These are phyloP conservation scores for Mesembryanthemum crystallinum DNA, from an alignment of 148 eudicot genomes.

Conservation along the genomic window DNA sequence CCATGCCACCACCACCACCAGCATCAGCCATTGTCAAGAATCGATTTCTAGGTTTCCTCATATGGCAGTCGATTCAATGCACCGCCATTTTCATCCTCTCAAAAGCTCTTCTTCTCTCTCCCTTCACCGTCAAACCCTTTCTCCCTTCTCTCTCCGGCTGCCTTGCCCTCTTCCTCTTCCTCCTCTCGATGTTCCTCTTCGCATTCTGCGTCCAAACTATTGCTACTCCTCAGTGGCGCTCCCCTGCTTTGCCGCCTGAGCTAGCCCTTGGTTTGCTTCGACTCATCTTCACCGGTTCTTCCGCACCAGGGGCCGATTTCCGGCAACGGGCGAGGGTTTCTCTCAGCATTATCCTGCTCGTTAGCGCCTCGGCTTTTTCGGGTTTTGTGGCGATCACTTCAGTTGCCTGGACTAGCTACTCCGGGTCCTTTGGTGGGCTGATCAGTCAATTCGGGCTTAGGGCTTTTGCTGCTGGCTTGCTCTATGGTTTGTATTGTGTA, in stretches of 20 bases:
- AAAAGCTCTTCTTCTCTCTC: slow-evolving; percentile 36
- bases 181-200: slow-evolving; percentile 38
- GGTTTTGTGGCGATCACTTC: slow-evolving; percentile 41
- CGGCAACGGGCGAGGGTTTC: slow-evolving; percentile 43
- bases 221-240: slow-evolving; percentile 43
- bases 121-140: slow-evolving; percentile 24
- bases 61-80: slow-evolving; percentile 74
- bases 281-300: slow-evolving; percentile 33
- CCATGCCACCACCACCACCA: slow-evolving; percentile 13
- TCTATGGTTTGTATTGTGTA: slow-evolving; percentile 60
- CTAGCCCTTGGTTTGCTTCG: slow-evolving; percentile 38
- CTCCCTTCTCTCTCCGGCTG: slow-evolving; percentile 31
- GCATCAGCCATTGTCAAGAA: slow-evolving; percentile 29
- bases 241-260: slow-evolving; percentile 38
- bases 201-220: slow-evolving; percentile 28
- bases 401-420: slow-evolving; percentile 26
- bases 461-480: slow-evolving; percentile 51
- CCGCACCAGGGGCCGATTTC: slow-evolving; percentile 28
- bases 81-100: slow-evolving; percentile 38
- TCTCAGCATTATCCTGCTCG: slow-evolving; percentile 36
- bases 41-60: slow-evolving; percentile 62
- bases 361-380: slow-evolving; percentile 37
- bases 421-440: slow-evolving; percentile 19
- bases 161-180: slow-evolving; percentile 39
- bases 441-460: slow-evolving; percentile 37